Conservation (phyloP, 805 yeast genomes). For the Barnettozyma wickerhamii region DNA sequence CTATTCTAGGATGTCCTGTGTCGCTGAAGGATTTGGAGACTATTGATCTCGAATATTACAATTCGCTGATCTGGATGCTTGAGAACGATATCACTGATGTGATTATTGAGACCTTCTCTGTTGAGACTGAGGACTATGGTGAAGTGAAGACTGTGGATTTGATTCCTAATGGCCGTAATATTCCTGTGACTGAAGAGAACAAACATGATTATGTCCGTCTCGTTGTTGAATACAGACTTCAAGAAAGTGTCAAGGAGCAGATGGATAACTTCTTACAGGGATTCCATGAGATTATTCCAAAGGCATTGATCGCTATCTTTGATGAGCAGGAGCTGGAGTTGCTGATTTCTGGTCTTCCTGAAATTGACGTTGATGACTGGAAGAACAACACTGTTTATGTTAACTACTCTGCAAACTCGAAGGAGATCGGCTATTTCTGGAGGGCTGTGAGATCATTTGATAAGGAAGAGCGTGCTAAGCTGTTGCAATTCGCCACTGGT, state of each 20-base stretch:
- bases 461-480: constrained; percentile 87
- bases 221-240: constrained; percentile 83
- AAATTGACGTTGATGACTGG: constrained; percentile 96
- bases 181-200: constrained; percentile 86
- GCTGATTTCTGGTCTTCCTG: constrained; percentile 91
- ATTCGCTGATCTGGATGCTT: constrained; percentile 91
- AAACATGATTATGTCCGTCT: constrained; percentile 83
- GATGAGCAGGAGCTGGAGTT: constrained; percentile 95
- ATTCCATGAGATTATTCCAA: constrained; percentile 85
- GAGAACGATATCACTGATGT: constrained; percentile 96
- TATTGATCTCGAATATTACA: constrained; percentile 86
- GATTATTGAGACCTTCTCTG: constrained; percentile 89
- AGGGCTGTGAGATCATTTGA: constrained; percentile 94
- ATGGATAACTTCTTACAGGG: constrained; percentile 82
- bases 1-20: constrained; percentile 73
- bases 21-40: constrained; percentile 92
- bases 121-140: constrained; percentile 91
- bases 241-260: constrained; percentile 81
- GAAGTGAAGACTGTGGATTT: constrained; percentile 81
- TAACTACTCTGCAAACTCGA: constrained; percentile 76
- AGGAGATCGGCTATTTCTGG: constrained; percentile 97
- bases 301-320: constrained; percentile 77
- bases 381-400: constrained; percentile 75
- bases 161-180: constrained; percentile 73
- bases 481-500: constrained; percentile 95